phyloP scores from a whole-genome alignment of 495 filamentous ascomycete species.

The Niebla homalea region DNA sequence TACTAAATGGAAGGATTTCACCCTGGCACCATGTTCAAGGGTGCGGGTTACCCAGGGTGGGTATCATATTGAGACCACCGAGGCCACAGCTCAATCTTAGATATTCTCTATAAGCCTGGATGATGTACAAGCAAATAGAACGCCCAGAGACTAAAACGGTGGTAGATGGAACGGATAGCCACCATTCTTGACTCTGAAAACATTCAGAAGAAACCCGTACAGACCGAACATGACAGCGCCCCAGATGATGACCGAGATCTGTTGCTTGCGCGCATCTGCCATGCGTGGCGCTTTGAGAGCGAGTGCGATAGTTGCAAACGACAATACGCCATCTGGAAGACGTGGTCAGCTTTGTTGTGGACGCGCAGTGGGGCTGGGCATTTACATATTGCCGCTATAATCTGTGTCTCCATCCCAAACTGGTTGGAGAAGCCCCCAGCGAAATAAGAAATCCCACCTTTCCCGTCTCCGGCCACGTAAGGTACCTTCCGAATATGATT shows the following conservation, averaged over 20 bases:
- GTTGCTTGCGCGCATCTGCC: slow-evolving; percentile 60
- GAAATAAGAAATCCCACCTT: slow-evolving; percentile 81
- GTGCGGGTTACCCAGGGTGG: no score
- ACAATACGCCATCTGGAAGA: slow-evolving; percentile 68
- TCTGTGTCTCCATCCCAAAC: slow-evolving; percentile 91
- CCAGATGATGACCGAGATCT: slow-evolving; percentile 75
- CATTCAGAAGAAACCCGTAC: slow-evolving; percentile 87
- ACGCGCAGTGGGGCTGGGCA: slow-evolving; percentile 11
- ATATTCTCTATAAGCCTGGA: no score
- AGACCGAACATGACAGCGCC: slow-evolving; percentile 59
- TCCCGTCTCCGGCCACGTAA: slow-evolving; percentile 81
- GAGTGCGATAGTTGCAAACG: slow-evolving; percentile 79
- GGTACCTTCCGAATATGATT: slow-evolving; percentile 95
- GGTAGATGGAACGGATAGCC: slow-evolving; percentile 92
- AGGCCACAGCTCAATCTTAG: no score
- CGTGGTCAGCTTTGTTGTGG: background rate
- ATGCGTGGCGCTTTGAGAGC: slow-evolving; percentile 86
- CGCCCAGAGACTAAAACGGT: slow-evolving; percentile 48
- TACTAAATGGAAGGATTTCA: no score
- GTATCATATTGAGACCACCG: no score
- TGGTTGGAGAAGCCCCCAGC: slow-evolving; percentile 91
- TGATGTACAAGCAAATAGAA: no score
- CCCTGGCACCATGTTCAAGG: no score
- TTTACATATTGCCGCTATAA: slow-evolving; percentile 92
- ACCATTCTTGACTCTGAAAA: slow-evolving; percentile 89